These are phyloP conservation scores for Globisporangium cederbergense DNA, from an alignment of 352 stramenopile species.

Conservation along the genomic window DNA sequence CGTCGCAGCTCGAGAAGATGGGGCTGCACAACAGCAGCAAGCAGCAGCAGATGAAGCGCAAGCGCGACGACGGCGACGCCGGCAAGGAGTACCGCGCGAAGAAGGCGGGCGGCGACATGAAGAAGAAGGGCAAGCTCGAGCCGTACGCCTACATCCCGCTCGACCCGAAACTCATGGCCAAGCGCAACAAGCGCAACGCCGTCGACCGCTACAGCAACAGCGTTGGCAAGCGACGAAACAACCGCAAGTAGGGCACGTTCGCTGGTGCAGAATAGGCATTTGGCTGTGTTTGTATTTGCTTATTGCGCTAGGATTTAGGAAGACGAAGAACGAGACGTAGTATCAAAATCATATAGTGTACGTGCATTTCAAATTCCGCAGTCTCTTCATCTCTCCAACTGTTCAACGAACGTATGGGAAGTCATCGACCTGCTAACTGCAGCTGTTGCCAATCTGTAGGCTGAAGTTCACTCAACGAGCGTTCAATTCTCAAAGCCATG, in stretches of 20 bases:
- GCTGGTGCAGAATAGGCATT: neutral
- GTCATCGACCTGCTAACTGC: too few species aligned
- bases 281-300: neutral
- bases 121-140: constrained; percentile 97
- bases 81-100: constrained; percentile 93
- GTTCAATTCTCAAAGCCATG: neutral
- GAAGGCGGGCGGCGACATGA: constrained; percentile 95
- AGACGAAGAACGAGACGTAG: neutral
- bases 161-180: constrained; percentile 93
- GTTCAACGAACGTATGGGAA: too few species aligned
- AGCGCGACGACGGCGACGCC: constrained; percentile 61
- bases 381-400: too few species aligned
- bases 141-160: constrained; percentile 97
- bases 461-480: too few species aligned
- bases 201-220: constrained; percentile 75
- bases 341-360: constrained; percentile 2
- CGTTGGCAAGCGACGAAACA: constrained; percentile 74
- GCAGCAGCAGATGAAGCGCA: constrained; percentile 39
- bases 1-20: constrained; percentile 79
- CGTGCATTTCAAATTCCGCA: too few species aligned
- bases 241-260: constrained; percentile 28
- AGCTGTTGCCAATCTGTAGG: too few species aligned
- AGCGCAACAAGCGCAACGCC: constrained; percentile 81
- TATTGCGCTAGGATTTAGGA: neutral
- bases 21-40: constrained; percentile 49